Percentiles rank a stretch among this genome's conserved stretches.
These are phyloP conservation scores for Globisporangium parvum DNA, from an alignment of 352 stramenopile genomes.

Conservation along the genomic window DNA sequence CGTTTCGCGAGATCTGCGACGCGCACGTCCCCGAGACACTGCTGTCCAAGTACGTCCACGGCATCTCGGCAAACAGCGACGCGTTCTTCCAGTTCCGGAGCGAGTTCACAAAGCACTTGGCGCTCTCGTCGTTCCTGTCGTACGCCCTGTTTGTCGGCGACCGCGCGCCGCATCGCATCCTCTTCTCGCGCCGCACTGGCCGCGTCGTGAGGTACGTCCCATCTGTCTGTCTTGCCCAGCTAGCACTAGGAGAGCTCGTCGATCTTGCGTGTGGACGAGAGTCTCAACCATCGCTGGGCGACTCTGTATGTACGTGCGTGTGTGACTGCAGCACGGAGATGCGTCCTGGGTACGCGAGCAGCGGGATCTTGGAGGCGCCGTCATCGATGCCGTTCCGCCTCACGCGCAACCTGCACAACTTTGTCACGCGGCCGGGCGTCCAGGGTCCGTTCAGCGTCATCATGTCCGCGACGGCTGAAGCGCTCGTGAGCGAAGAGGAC, in stretches of 20 bases:
- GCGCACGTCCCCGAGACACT: slow-evolving; percentile 78
- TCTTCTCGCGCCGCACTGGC: slow-evolving; percentile 77
- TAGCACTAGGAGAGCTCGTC: not conserved
- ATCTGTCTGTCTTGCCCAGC: not conserved
- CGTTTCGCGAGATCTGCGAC: slow-evolving; percentile 80
- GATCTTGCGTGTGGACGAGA: not conserved
- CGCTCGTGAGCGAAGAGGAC: slow-evolving; percentile 78
- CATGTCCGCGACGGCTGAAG: slow-evolving; percentile 77
- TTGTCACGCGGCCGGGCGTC: slow-evolving; percentile 79
- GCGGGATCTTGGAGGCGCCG: slow-evolving; percentile 69
- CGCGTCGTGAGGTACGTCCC: slow-evolving; percentile 50
- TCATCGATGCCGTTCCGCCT: slow-evolving; percentile 87
- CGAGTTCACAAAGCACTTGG: slow-evolving; percentile 84
- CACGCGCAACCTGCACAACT: slow-evolving; percentile 86
- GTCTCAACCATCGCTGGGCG: not conserved
- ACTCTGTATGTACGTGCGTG: slow-evolving; percentile 7
- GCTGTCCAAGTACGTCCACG: slow-evolving; percentile 80
- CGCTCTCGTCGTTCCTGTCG: slow-evolving; percentile 80
- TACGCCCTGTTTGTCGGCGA: slow-evolving; percentile 84
- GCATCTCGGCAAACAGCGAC: slow-evolving; percentile 64
- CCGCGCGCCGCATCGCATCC: slow-evolving; percentile 73
- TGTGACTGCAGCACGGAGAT: slow-evolving; percentile 58
- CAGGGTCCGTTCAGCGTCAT: slow-evolving; percentile 82
- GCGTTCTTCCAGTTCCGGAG: slow-evolving; percentile 84
- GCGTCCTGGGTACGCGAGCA: slow-evolving; percentile 78